Conservation (phyloP, 31 red algal genomes). For the Odonthalia washingtoniensis region DNA sequence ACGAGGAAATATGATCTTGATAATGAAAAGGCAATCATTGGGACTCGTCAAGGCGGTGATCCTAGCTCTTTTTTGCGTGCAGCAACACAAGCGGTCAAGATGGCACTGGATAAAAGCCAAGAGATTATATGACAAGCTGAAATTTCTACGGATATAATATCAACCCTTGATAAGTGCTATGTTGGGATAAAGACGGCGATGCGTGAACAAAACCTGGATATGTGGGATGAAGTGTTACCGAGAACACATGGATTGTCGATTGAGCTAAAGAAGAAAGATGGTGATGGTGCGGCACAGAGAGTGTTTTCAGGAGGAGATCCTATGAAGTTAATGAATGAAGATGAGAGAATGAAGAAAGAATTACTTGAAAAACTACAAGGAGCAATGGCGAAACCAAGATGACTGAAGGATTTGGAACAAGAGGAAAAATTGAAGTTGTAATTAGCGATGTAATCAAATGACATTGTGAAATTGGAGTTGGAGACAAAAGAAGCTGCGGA, state of each 20-base stretch:
- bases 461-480: slow-evolving; percentile 50
- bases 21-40: slow-evolving; percentile 76
- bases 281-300: slow-evolving; percentile 43
- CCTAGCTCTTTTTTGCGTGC: slow-evolving; percentile 67
- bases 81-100: slow-evolving; percentile 45
- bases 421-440: slow-evolving; percentile 26
- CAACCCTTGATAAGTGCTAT: slow-evolving; percentile 44
- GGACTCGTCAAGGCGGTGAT: slow-evolving; percentile 77
- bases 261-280: slow-evolving; percentile 45
- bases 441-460: slow-evolving; percentile 55
- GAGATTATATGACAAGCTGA: too few relatives aligned
- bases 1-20: slow-evolving; percentile 30
- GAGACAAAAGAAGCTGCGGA: slow-evolving; percentile 28
- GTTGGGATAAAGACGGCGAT: slow-evolving; percentile 29
- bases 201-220: slow-evolving; percentile 35
- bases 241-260: slow-evolving; percentile 7
- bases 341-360: too few relatives aligned
- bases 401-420: slow-evolving; percentile 23
- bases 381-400: slow-evolving; percentile 19
- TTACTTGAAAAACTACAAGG: slow-evolving; percentile 26
- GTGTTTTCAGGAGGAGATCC: slow-evolving; percentile 60
- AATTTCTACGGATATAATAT: too few relatives aligned
- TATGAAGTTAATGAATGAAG: too few relatives aligned
- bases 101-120: too few relatives aligned
- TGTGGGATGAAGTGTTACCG: slow-evolving; percentile 37